These are phyloP conservation scores for Epichloe aotearoae DNA, from an alignment of 2,329 filamentous ascomycete genomes.

Conservation along the genomic window DNA sequence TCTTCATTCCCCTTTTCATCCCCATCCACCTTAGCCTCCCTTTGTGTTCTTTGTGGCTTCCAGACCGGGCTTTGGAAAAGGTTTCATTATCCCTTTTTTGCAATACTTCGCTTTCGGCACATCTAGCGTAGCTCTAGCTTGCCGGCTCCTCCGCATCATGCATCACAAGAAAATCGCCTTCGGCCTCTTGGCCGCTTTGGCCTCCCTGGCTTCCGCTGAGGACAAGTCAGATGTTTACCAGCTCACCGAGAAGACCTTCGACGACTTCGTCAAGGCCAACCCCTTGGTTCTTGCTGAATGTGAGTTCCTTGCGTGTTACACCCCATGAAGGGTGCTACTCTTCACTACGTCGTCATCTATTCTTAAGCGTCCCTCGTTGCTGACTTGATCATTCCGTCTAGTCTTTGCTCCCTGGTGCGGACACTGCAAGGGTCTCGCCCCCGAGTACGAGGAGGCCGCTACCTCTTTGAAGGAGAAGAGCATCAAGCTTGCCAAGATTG, in stretches of 20 bases:
- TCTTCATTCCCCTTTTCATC: constrained; percentile 8
- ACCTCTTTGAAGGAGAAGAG: constrained; percentile 78
- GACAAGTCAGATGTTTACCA: constrained; percentile 64
- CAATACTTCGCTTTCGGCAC: neutral
- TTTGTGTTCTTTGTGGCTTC: constrained; percentile 4
- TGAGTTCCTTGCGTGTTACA: constrained; percentile 34
- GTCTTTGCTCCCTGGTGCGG: constrained; percentile 93
- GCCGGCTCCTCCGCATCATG: constrained; percentile 23
- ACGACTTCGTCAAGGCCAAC: constrained; percentile 72
- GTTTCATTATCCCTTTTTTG: neutral
- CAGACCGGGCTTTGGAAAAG: neutral
- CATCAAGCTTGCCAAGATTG: constrained; percentile 74
- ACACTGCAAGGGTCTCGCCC: constrained; percentile 93
- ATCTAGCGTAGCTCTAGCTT: neutral
- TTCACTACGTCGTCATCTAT: neutral
- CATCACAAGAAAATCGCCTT: constrained; percentile 36
- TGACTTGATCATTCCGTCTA: constrained; percentile 19
- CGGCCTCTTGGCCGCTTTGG: constrained; percentile 41
- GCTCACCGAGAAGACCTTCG: constrained; percentile 77
- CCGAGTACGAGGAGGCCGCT: constrained; percentile 80
- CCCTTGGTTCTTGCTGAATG: constrained; percentile 90
- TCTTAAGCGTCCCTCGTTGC: constrained; percentile 8
- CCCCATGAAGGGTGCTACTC: too few relatives aligned
- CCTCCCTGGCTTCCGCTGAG: constrained; percentile 44
- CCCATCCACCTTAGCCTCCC: constrained; percentile 4